Evolutionary conservation across 2,329 filamentous ascomycete species (phyloP), one percentile per base, ranked within the genome.

Genomic region (Apiospora pterosperma): DNA sequence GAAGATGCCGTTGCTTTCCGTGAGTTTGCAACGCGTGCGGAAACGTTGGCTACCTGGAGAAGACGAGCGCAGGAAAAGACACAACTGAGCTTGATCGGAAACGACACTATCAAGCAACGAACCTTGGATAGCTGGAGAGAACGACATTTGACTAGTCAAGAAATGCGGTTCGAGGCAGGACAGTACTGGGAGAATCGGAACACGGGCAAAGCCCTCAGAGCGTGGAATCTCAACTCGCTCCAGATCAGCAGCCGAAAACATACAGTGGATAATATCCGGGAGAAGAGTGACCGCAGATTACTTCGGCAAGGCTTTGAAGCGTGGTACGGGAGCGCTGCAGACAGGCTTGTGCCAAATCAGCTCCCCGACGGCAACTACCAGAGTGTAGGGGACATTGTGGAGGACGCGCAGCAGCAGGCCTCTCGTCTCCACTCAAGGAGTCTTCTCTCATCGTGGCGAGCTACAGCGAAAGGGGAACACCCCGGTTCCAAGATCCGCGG

Each of bases 191-290:
- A 71, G 64, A 68, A 68, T 19, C 71, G 62, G 52, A 64, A 68
- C 6, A 64, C 66, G 55, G 66, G 71, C 5, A 69, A 68, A 38
- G 71, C 67, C 8, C 62, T 76, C 44, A 74, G 71, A 63, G 70
- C 66, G 16, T 76, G 74, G 74, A 75, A 74, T 34, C 71, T 74
- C 23, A 68, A 69, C 34, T 69, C 74, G 3, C 63, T 76, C 23
- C 74, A 76, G 62, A 66, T 67, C 52, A 70, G 72, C 14, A 73
- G 74, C 55, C 69, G 74, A 31, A 69, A 71, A 16, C 69, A 72
- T 21, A 75, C 75, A 65, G 73, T 71, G 11, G 66, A 68, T 25
- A 74, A 72, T 28, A 69, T 72, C 21, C 63, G 73, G 23, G 73
- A 75, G 62, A 76, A 74, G 66, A 72, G 70, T 62, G 73, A 73